Evolutionary conservation across 2,329 filamentous ascomycete species (phyloP).

Genomic region (Fusarium longipes): DNA sequence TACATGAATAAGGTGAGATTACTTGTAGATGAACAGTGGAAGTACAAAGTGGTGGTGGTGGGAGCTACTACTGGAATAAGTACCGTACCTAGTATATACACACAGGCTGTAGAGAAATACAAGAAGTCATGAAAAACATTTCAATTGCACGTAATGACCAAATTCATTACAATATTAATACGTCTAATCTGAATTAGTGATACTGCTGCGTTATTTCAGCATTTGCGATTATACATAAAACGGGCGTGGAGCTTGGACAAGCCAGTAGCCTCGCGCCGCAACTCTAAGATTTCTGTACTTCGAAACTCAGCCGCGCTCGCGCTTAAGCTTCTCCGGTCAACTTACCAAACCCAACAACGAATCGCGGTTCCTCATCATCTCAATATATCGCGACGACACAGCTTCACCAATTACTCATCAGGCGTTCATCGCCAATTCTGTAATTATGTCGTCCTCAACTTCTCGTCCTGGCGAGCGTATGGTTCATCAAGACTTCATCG

Average conservation of each 20-base stretch:
- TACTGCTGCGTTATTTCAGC: neutral
- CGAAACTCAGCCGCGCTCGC: constrained; percentile 37
- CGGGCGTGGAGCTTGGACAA: constrained; percentile 30
- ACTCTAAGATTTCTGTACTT: constrained; percentile 38
- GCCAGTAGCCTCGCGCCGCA: constrained; percentile 42
- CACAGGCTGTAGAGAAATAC: neutral
- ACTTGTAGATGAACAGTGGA: neutral
- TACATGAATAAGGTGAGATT: neutral
- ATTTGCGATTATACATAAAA: neutral
- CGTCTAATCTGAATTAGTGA: too few relatives aligned
- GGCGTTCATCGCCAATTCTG: constrained; percentile 30
- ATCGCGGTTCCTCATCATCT: constrained; percentile 1
- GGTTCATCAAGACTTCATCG: constrained; percentile 95
- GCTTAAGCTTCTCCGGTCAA: constrained; percentile 35
- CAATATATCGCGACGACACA: constrained; percentile 7
- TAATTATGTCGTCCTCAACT: constrained; percentile 39
- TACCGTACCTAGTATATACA: too few relatives aligned
- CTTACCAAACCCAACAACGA: constrained; percentile 17
- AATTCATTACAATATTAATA: too few relatives aligned
- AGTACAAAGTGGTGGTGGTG: neutral
- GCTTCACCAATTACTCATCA: neutral
- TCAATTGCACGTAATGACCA: too few relatives aligned
- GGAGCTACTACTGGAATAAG: neutral
- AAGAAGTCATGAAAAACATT: neutral
- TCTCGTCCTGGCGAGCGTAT: constrained; percentile 65